A percentile compares a stretch with the other conserved stretches of the same genome.
Evolutionary conservation across 805 yeast genomes (phyloP).

Genomic region (Soucietia sequanensis): DNA sequence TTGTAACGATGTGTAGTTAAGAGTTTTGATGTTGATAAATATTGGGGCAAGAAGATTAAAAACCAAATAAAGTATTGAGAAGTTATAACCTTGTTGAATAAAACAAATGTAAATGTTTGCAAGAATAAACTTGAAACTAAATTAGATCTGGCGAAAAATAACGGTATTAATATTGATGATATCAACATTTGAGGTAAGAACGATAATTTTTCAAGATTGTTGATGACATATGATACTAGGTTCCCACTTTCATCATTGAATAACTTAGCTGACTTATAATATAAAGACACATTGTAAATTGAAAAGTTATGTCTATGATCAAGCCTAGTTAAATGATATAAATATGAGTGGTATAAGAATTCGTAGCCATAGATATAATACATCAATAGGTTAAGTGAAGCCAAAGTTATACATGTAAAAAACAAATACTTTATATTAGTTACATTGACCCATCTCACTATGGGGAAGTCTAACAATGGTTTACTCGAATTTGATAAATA

Average conservation of each 20-base stretch:
- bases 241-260: not conserved
- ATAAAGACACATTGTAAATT: slow-evolving; percentile 73
- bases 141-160: slow-evolving; percentile 30
- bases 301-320: slow-evolving; percentile 97
- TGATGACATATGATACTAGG: not conserved
- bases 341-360: slow-evolving; percentile 71
- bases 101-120: slow-evolving; percentile 45
- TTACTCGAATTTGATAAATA: slow-evolving; percentile 28
- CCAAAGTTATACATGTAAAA: slow-evolving; percentile 43
- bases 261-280: slow-evolving; percentile 49
- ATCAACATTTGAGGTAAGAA: slow-evolving; percentile 79
- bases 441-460: slow-evolving; percentile 39
- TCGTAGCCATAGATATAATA: slow-evolving; percentile 69
- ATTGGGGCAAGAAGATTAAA: slow-evolving; percentile 78
- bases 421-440: slow-evolving; percentile 26
- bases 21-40: slow-evolving; percentile 45
- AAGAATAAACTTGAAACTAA: slow-evolving; percentile 34
- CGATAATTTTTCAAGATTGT: slow-evolving; percentile 51
- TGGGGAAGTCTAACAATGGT: slow-evolving; percentile 24
- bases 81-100: slow-evolving; percentile 64
- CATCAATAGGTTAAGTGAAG: slow-evolving; percentile 55
- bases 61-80: slow-evolving; percentile 98
- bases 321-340: slow-evolving; percentile 77
- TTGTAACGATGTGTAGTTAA: slow-evolving; percentile 18
- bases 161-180: slow-evolving; percentile 59